Base-by-base conservation (phyloP, 1,139 yeast genomes). In the Zygosaccharomyces pseudobailii region DNA sequence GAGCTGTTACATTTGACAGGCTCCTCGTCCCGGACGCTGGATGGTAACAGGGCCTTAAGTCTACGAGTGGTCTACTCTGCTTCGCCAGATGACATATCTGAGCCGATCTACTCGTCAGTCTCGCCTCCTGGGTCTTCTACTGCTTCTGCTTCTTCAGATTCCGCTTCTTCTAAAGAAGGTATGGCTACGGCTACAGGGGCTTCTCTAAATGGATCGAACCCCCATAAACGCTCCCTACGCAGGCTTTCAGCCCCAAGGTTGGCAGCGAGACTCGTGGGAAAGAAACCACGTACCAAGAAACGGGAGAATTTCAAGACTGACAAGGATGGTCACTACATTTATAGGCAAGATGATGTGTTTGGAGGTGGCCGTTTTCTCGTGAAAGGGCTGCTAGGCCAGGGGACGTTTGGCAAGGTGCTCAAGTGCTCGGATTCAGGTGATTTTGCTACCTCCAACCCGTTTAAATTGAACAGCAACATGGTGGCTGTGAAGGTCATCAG, bases 401-500 rank as follows among this genome's bases (percentile, higher is more conserved):
- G 99, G 6, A 94, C 98, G 0, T 94, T 92, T 71, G 98, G 98
- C 19, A 92, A 90, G 64, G 99, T 94, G 10, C 85, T 89, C 34
- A 81, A 81, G 57, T 86, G 89, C 43, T 71, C 71, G 54, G 90
- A 84, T 59, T 25, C 41, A 1, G 41, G 41, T 9, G 41, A 27
- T 19, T 25, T 27, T 19, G 23, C 22, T 27, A 43, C 40, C 8
- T 24, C 34, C 10, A 45, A 39, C 13, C 34, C 45, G n/a, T 40
- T 37, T 13, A 43, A 42, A 39, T 31, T 41, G 27, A 41, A 25
- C 30, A 40, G 76, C 76, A 77, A 79, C 51, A 76, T 78, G 46
- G 95, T 89, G 46, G 99, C 99, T 1, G 84, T 92, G 53, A 94
- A 94, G 66, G 87, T 94, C 54, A 92, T 94, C 42, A 73, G 87